phyloP scores from a whole-genome alignment of 768 basidiomycete genomes.

The Boletus pseudo-olivaceus region DNA sequence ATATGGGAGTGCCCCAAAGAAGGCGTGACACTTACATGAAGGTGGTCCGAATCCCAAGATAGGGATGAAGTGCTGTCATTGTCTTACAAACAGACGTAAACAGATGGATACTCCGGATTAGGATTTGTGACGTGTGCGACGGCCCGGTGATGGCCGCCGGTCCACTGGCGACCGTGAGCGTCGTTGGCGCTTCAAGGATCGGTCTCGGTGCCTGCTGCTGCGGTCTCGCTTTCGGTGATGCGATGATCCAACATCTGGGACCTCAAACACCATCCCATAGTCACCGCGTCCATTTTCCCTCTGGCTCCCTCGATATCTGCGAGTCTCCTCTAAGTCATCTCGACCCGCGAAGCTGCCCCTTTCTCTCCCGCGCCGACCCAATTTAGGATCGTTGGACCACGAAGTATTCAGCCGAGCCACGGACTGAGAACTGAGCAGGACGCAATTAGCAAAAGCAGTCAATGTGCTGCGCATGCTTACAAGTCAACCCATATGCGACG shows the following conservation, averaged over 20 bases:
- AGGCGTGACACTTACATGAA: constrained; percentile 15
- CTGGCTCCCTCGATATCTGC: constrained; percentile 51
- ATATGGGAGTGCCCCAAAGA: no score
- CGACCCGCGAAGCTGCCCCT: constrained; percentile 62
- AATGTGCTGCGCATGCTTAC: constrained; percentile 42
- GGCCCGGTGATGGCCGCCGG: constrained; percentile 37
- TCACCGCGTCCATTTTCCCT: constrained; percentile 30
- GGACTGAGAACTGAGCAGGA: constrained; percentile 72
- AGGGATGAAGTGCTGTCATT: constrained; percentile 3
- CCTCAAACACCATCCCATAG: constrained; percentile 86
- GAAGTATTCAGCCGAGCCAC: constrained; percentile 79
- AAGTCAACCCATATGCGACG: constrained; percentile 99
- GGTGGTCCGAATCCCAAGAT: constrained; percentile 15
- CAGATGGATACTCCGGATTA: constrained; percentile 7
- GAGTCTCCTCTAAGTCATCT: constrained; percentile 69
- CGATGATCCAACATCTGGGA: constrained; percentile 39
- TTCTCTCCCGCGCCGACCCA: constrained; percentile 39
- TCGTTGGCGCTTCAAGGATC: constrained; percentile 23
- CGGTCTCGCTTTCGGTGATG: constrained; percentile 45
- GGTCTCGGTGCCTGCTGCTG: constrained; percentile 51
- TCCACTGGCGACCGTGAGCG: constrained; percentile 28
- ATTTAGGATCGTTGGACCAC: constrained; percentile 78
- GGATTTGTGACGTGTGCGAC: constrained; percentile 17
- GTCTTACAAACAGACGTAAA: constrained; percentile 25
- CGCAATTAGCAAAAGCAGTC: constrained; percentile 17